Evolutionary conservation across 1,139 yeast species (phyloP).

Genomic region (Blastobotrys capitulatus): DNA sequence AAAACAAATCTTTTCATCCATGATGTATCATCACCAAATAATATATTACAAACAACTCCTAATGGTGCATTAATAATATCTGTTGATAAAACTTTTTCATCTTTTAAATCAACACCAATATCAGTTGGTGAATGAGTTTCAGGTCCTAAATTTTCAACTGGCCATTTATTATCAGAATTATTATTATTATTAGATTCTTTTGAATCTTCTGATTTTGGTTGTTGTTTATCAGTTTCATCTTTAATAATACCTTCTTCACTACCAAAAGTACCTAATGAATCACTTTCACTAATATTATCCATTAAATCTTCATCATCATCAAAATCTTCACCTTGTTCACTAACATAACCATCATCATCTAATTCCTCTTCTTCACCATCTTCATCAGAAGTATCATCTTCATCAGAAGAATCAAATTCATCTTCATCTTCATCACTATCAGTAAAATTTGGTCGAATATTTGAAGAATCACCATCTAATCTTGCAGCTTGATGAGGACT

Average conservation of each 20-base stretch:
- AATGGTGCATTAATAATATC: conserved; percentile 68
- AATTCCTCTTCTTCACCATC: conserved; percentile 23
- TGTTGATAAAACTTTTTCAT: conserved; percentile 58
- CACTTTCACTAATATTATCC: conserved; percentile 6
- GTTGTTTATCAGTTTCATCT: neutral
- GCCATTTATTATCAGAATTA: conserved; percentile 25
- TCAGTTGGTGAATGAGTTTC: conserved; percentile 50
- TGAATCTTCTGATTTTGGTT: neutral
- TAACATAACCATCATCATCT: conserved; percentile 21
- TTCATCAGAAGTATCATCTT: conserved; percentile 18
- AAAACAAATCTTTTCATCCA: conserved; percentile 50
- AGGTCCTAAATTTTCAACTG: conserved; percentile 45
- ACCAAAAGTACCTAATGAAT: conserved; percentile 15
- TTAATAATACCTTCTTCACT: conserved; percentile 3
- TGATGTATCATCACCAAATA: conserved; percentile 70
- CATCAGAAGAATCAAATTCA: conserved; percentile 18
- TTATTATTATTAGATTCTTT: conserved; percentile 1
- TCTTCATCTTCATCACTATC: conserved; percentile 1
- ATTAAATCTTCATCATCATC: conserved; percentile 11
- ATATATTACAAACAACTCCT: conserved; percentile 63
- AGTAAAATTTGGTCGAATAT: neutral
- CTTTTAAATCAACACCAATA: conserved; percentile 45
- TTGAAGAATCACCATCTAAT: neutral
- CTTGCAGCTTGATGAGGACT: conserved; percentile 34
- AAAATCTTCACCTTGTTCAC: conserved; percentile 16